Conservation (phyloP, 768 basidiomycete genomes). For the Dacryopinax primogenitus region DNA sequence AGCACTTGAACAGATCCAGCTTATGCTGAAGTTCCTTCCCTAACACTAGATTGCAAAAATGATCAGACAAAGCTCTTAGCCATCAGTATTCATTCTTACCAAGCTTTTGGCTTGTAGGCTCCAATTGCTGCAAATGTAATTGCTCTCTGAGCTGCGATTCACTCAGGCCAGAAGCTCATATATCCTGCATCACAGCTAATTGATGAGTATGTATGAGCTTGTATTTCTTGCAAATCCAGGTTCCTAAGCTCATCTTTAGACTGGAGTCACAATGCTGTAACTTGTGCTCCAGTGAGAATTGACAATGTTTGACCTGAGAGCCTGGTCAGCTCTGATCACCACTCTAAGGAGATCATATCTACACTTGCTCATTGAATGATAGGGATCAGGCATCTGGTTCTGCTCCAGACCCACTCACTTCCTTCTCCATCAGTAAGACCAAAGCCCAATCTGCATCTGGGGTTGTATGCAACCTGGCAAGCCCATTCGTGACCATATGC, state of each 20-base stretch:
- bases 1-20: not conserved
- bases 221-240: not conserved
- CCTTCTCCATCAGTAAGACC: conserved; percentile 31
- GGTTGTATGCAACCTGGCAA: conserved; percentile 30
- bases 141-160: not conserved
- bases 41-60: not conserved
- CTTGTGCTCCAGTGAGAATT: not conserved
- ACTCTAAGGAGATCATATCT: conserved; percentile 11
- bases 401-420: conserved; percentile 28
- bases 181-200: not conserved
- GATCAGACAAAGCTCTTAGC: not conserved
- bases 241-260: not conserved
- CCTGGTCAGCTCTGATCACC: not conserved
- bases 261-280: not conserved
- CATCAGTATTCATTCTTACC: not conserved
- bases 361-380: conserved; percentile 28
- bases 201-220: not conserved
- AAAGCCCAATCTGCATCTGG: conserved; percentile 22
- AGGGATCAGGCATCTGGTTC: conserved; percentile 27
- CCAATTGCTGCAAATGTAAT: not conserved
- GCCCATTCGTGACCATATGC: conserved; percentile 32
- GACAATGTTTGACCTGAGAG: not conserved
- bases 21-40: not conserved
- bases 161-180: not conserved
- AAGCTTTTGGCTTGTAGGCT: not conserved